These are phyloP conservation scores for Paramyrothecium sp. DNA, from an alignment of 2,329 filamentous ascomycete species.

Conservation along the genomic window DNA sequence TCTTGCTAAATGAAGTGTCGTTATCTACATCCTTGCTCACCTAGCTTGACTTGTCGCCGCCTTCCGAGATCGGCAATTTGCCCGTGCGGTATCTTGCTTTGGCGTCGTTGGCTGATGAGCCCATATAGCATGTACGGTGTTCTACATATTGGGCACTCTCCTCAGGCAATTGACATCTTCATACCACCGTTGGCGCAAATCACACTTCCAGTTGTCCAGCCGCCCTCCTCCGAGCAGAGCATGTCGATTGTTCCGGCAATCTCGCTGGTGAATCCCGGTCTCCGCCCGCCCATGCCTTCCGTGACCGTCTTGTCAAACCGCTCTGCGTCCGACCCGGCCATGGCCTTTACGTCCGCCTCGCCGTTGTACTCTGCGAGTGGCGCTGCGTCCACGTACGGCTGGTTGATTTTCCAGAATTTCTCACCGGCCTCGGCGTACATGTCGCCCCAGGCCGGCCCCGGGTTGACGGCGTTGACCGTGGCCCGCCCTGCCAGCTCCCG, in stretches of 20 bases:
- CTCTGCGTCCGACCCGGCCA: conserved; percentile 26
- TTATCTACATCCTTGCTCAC: neutral
- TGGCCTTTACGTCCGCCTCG: conserved; percentile 24
- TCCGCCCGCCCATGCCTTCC: conserved; percentile 28
- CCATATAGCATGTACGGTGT: neutral
- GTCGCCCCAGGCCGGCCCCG: conserved; percentile 52
- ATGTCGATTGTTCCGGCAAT: conserved; percentile 70
- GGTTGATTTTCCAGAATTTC: conserved; percentile 34
- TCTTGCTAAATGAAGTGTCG: neutral
- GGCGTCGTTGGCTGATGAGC: neutral
- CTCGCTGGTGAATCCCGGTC: conserved; percentile 43
- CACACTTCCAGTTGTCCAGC: conserved; percentile 69
- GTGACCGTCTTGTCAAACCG: conserved; percentile 30
- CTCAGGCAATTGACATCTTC: conserved; percentile 34
- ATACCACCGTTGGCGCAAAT: conserved; percentile 67
- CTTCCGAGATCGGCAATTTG: neutral
- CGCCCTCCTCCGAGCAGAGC: conserved; percentile 64
- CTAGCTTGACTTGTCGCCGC: neutral
- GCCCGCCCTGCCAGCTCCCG: conserved; percentile 51
- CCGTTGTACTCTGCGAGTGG: conserved; percentile 32
- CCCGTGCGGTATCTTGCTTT: neutral
- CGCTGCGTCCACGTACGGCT: conserved; percentile 33
- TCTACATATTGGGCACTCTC: neutral
- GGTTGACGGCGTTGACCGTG: conserved; percentile 58
- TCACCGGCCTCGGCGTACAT: conserved; percentile 44